Conservation (phyloP, 2,329 filamentous ascomycete species). For the Venturiaceae sp. region DNA sequence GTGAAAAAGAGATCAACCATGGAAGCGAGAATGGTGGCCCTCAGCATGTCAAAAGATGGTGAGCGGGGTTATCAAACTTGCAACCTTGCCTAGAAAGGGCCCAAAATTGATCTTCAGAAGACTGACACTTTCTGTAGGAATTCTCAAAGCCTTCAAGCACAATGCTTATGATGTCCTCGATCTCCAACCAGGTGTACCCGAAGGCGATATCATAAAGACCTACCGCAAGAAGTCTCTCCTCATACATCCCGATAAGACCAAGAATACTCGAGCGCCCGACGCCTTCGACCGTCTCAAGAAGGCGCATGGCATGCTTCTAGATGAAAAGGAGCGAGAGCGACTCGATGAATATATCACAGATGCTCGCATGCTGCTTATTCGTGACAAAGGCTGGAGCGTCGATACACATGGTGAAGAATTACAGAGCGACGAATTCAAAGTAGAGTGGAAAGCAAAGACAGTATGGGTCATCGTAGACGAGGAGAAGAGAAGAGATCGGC, state of each 20-base stretch:
- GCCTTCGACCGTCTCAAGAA: slow-evolving; percentile 96
- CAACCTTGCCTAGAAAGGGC: neutral
- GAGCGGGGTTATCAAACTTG: neutral
- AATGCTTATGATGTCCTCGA: slow-evolving; percentile 88
- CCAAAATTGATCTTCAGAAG: neutral
- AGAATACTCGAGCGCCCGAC: slow-evolving; percentile 81
- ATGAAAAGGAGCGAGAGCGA: slow-evolving; percentile 79
- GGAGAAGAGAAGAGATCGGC: slow-evolving; percentile 72
- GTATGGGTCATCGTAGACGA: slow-evolving; percentile 87
- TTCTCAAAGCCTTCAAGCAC: slow-evolving; percentile 78
- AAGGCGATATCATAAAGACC: slow-evolving; percentile 87
- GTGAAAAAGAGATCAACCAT: too few species aligned
- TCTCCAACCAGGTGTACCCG: slow-evolving; percentile 87
- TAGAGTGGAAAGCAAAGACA: slow-evolving; percentile 83
- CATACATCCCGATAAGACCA: slow-evolving; percentile 97
- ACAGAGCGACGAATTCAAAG: slow-evolving; percentile 72
- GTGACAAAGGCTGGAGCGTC: slow-evolving; percentile 85
- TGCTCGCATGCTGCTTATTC: slow-evolving; percentile 87
- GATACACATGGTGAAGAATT: slow-evolving; percentile 66
- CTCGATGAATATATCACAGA: slow-evolving; percentile 95
- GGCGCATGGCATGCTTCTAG: slow-evolving; percentile 81
- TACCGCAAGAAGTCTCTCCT: slow-evolving; percentile 98
- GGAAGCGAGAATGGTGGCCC: too few species aligned
- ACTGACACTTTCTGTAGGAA: slow-evolving; percentile 34
- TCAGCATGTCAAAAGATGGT: neutral